Evolutionary conservation across 768 basidiomycete species (phyloP).

Genomic region (Ephemerocybe angulata): DNA sequence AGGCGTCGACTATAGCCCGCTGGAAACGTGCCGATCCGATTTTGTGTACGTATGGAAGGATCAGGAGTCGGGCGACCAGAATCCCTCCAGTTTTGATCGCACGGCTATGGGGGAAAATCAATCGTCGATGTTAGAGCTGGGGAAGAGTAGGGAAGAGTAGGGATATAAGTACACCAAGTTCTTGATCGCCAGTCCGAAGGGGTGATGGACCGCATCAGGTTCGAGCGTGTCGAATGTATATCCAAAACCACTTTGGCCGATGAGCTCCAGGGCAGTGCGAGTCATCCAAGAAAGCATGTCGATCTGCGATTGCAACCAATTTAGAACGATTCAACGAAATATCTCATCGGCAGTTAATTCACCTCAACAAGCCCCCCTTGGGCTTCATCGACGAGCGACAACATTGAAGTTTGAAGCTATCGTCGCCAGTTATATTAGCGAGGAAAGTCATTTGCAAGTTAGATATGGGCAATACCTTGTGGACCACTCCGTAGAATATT

Average conservation of each 20-base stretch:
- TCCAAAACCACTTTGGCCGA: slow-evolving; percentile 24
- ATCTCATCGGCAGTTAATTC: too few species aligned
- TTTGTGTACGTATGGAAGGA: slow-evolving; percentile 13
- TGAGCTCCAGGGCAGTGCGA: slow-evolving; percentile 23
- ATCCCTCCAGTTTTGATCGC: not conserved
- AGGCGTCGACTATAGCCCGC: slow-evolving; percentile 27
- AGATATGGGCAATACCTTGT: slow-evolving; percentile 14
- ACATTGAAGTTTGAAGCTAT: not conserved
- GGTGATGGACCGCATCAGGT: slow-evolving; percentile 18
- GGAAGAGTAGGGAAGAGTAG: not conserved
- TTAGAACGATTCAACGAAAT: too few species aligned
- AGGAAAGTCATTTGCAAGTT: slow-evolving; percentile 12
- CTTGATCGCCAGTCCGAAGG: slow-evolving; percentile 21
- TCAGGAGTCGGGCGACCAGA: not conserved
- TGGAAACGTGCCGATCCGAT: slow-evolving; percentile 26
- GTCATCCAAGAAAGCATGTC: slow-evolving; percentile 25
- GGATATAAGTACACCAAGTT: slow-evolving; percentile 22
- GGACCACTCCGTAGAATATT: slow-evolving; percentile 20
- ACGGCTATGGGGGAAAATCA: not conserved
- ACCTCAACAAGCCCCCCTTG: not conserved
- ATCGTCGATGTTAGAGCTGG: not conserved
- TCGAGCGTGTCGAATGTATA: slow-evolving; percentile 24
- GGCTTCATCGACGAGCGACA: not conserved
- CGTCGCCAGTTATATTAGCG: not conserved
- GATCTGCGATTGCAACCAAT: slow-evolving; percentile 13